phyloP scores from a whole-genome alignment of 108 stramenopile genomes.

The Cafeteria roenbergensis region DNA sequence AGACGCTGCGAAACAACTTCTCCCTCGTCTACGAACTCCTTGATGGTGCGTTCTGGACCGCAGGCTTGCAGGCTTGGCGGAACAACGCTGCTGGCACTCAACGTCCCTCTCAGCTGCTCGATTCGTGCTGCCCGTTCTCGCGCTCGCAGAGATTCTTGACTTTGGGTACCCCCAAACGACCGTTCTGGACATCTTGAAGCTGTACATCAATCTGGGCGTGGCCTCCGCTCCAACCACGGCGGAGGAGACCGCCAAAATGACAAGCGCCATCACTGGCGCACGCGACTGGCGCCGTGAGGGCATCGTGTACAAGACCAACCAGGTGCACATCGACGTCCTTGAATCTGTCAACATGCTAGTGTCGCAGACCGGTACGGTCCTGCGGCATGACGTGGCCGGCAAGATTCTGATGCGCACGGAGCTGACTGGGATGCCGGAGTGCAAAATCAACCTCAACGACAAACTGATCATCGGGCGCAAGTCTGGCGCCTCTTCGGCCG shows the following conservation, averaged over 20 bases:
- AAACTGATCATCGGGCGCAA: constrained; percentile 57
- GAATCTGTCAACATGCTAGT: constrained; percentile 86
- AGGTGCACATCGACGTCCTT: constrained; percentile 95
- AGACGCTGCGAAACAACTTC: constrained; percentile 83
- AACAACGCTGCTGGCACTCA: no score
- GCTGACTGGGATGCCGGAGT: constrained; percentile 93
- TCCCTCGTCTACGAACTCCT: constrained; percentile 95
- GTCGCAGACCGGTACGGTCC: constrained; percentile 66
- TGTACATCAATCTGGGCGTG: constrained; percentile 92
- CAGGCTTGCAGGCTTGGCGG: no score
- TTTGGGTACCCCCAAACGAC: constrained; percentile 98
- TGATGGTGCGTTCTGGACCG: constrained; percentile 40
- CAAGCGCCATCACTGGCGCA: constrained; percentile 81
- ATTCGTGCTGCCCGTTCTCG: neutral
- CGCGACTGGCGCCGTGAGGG: constrained; percentile 92
- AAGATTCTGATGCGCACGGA: constrained; percentile 91
- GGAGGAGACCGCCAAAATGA: constrained; percentile 59
- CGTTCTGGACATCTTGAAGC: constrained; percentile 81
- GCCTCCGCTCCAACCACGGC: constrained; percentile 55
- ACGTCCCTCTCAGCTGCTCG: no score
- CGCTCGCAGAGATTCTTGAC: constrained; percentile 79
- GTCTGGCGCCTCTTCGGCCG: neutral
- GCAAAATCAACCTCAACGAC: constrained; percentile 94
- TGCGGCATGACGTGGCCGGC: constrained; percentile 85
- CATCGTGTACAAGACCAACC: constrained; percentile 94